Base-by-base conservation (phyloP, 2,329 filamentous ascomycete species). In the Diatrype stigma region DNA sequence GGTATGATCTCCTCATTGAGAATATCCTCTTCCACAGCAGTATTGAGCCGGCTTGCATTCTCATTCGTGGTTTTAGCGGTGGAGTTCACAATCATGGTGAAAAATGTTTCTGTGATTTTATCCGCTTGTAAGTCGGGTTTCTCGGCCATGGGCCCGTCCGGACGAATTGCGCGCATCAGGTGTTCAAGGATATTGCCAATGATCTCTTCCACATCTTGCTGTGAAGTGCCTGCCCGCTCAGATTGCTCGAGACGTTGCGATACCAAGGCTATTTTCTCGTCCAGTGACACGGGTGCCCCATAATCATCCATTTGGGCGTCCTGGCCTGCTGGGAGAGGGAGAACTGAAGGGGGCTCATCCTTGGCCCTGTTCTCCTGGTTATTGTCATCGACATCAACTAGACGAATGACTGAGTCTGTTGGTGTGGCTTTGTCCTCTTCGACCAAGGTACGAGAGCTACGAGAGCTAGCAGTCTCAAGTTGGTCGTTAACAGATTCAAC, bases 181-280 rank as follows among this genome's bases (percentile, higher is more conserved):
- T 94, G 87, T 63, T 93, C 91, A 52, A 96, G 82, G 23, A 96
- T 89, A 62, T 93, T 94, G 52, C 90, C 90, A 73, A 96, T 92
- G 44, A 96, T 93, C 69, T 99, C 94, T 12, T 91, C 91, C 4
- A 96, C 93, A 70, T 99, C 94, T 70, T 99, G 92, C 64, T 99
- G 94, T 32, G 90, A 76, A 0, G 78, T 81, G 2, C 78, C 78
- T 10, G 75, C 75, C 30, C 61, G 73, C 56, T 73, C 63, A 71
- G 73, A 60, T 70, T 73, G 60, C 74, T 76, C 23, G 74, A 71
- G 5, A 70, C 76, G 50, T 63, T 71, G 44, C 67, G 68, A 61
- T 0, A 68, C 60, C 16, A 61, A 53, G 8, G 58, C 52, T 10
- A 80, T 73, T 48, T 73, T 73, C 46, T 76, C 65, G 21, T 80